Evolutionary conservation across 2,329 filamentous ascomycete genomes (phyloP).

Genomic region (Beauveria rudraprayagi): DNA sequence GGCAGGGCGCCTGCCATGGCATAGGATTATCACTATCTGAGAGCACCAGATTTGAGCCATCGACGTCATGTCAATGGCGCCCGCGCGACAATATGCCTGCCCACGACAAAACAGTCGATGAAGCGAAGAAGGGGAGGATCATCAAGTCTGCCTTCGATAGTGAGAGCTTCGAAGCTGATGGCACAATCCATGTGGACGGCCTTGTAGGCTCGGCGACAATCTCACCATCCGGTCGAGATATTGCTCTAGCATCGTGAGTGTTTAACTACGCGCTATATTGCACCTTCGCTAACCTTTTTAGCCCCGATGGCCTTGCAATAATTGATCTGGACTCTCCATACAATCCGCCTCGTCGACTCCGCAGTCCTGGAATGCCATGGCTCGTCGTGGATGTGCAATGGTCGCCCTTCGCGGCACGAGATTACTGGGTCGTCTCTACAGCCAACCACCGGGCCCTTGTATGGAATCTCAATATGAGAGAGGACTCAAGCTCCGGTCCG

Average conservation of each 20-base stretch:
- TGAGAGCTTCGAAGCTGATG: slow-evolving; percentile 77
- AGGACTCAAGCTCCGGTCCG: slow-evolving; percentile 59
- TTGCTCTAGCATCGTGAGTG: slow-evolving; percentile 72
- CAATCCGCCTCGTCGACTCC: slow-evolving; percentile 73
- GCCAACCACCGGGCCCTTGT: slow-evolving; percentile 91
- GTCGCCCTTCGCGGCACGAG: slow-evolving; percentile 83
- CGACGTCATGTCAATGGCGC: not conserved
- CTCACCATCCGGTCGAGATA: slow-evolving; percentile 81
- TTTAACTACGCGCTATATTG: slow-evolving; percentile 14
- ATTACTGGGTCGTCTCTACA: slow-evolving; percentile 91
- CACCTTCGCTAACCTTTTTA: slow-evolving; percentile 25
- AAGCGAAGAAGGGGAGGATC: slow-evolving; percentile 47
- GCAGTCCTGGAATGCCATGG: slow-evolving; percentile 81
- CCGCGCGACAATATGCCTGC: slow-evolving; percentile 36
- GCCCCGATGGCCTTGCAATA: slow-evolving; percentile 72
- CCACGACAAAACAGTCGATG: slow-evolving; percentile 36
- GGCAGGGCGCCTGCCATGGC: not conserved
- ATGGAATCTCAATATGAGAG: slow-evolving; percentile 79
- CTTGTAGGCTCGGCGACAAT: slow-evolving; percentile 85
- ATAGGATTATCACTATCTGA: not conserved
- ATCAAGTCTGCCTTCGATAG: slow-evolving; percentile 71
- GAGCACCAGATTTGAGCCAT: not conserved
- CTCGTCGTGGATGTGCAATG: slow-evolving; percentile 93
- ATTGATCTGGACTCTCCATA: slow-evolving; percentile 88
- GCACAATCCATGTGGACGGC: slow-evolving; percentile 75